phyloP scores from a whole-genome alignment of 1,139 yeast species.

The Kodamaea alishanica region DNA sequence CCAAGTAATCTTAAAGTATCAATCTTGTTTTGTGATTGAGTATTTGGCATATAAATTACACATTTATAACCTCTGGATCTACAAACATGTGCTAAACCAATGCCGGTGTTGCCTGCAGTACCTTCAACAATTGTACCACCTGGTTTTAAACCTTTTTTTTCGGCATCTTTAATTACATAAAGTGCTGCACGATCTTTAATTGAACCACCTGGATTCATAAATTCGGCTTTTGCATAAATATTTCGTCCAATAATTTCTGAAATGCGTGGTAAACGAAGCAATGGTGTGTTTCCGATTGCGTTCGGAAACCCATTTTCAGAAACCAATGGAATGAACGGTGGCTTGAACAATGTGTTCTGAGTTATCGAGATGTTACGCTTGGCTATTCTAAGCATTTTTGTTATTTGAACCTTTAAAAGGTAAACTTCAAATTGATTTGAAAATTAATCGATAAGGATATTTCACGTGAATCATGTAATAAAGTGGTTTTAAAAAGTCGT shows the following conservation, averaged over 20 bases:
- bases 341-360: slow-evolving; percentile 18
- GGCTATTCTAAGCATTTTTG: slow-evolving; percentile 4
- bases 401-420: not conserved
- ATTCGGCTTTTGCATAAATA: slow-evolving; percentile 85
- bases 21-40: slow-evolving; percentile 76
- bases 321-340: slow-evolving; percentile 59
- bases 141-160: slow-evolving; percentile 57
- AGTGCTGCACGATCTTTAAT: slow-evolving; percentile 90
- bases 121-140: slow-evolving; percentile 61
- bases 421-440: too few species aligned
- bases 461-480: too few species aligned
- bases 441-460: too few species aligned
- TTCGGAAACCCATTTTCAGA: slow-evolving; percentile 62
- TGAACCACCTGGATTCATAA: slow-evolving; percentile 93
- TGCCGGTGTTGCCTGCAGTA: slow-evolving; percentile 73
- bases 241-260: slow-evolving; percentile 66
- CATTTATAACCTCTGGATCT: slow-evolving; percentile 79
- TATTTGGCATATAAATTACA: slow-evolving; percentile 85
- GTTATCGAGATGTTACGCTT: slow-evolving; percentile 21
- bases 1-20: slow-evolving; percentile 71
- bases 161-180: slow-evolving; percentile 76
- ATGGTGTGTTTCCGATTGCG: slow-evolving; percentile 87
- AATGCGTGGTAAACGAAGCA: slow-evolving; percentile 60
- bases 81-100: slow-evolving; percentile 86
- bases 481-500: too few species aligned